These are phyloP conservation scores for Saksenaea vasiformis DNA, from an alignment of 371 early-diverging fungal species.

Conservation along the genomic window DNA sequence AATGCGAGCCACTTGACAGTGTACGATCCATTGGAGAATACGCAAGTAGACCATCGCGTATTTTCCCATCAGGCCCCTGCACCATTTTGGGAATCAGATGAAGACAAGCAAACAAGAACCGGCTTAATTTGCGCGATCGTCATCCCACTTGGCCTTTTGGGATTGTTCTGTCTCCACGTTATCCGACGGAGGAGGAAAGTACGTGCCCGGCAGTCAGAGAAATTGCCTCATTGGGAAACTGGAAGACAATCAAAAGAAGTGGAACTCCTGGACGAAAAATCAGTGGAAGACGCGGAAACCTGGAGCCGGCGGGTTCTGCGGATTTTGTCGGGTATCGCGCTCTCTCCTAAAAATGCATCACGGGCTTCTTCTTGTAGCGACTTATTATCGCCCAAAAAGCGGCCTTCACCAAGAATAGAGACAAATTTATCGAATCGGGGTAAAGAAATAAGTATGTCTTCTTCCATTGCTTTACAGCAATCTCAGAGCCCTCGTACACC, in stretches of 20 bases:
- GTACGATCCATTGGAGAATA: not conserved
- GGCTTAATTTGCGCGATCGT: not conserved
- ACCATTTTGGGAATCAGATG: not conserved
- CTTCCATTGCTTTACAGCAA: not conserved
- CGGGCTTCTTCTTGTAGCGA: not conserved
- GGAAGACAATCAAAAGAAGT: not conserved
- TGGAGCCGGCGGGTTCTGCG: conserved; percentile 1
- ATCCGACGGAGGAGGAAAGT: not conserved
- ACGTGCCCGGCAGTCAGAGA: not conserved
- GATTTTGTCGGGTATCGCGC: not conserved
- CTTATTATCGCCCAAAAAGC: not conserved
- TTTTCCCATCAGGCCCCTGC: not conserved
- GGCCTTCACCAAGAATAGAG: not conserved
- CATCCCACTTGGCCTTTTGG: not conserved
- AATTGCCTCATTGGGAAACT: not conserved
- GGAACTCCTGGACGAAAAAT: not conserved
- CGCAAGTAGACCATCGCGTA: not conserved
- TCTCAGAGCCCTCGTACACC: not conserved
- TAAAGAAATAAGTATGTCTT: not conserved
- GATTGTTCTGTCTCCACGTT: not conserved
- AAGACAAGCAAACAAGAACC: not conserved
- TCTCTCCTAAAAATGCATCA: not conserved
- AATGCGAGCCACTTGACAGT: not conserved
- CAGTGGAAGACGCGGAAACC: conserved; percentile 1
- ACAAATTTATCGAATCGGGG: not conserved